Percentiles rank a stretch among this genome's conserved stretches.
phyloP scores from a whole-genome alignment of 257 asterid genomes.

The Gentiana macrophylla region DNA sequence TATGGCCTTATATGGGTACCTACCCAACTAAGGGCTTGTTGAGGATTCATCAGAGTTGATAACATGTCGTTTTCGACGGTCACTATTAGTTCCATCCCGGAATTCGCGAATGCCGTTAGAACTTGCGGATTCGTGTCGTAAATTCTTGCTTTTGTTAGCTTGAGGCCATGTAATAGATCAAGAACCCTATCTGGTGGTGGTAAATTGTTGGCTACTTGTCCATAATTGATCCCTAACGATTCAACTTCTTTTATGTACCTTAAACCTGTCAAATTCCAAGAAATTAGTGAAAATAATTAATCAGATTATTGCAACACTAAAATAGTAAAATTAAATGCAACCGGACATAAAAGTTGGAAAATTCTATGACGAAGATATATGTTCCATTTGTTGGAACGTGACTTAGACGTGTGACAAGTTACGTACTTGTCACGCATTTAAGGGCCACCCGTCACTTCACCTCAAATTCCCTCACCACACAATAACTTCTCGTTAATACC shows the following conservation, averaged over 20 bases:
- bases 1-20: slow-evolving; percentile 42
- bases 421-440: too few species aligned
- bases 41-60: slow-evolving; percentile 36
- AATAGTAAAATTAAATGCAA: background rate
- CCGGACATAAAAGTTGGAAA: too few species aligned
- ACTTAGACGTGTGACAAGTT: too few species aligned
- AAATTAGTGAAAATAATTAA: background rate
- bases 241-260: slow-evolving; percentile 21
- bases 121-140: slow-evolving; percentile 76
- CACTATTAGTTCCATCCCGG: slow-evolving; percentile 57
- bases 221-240: slow-evolving; percentile 77
- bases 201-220: slow-evolving; percentile 71
- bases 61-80: slow-evolving; percentile 60
- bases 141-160: slow-evolving; percentile 58
- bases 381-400: too few species aligned
- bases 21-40: slow-evolving; percentile 69
- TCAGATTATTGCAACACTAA: background rate
- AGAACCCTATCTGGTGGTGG: slow-evolving; percentile 62
- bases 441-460: too few species aligned
- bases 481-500: slow-evolving; percentile 6
- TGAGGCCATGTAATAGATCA: slow-evolving; percentile 47
- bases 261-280: slow-evolving; percentile 21
- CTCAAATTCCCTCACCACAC: background rate
- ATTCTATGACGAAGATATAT: too few species aligned
- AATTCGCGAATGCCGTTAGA: slow-evolving; percentile 54